Base-by-base conservation (phyloP, 129 eudicot species). In the Kitagawia praeruptora region DNA sequence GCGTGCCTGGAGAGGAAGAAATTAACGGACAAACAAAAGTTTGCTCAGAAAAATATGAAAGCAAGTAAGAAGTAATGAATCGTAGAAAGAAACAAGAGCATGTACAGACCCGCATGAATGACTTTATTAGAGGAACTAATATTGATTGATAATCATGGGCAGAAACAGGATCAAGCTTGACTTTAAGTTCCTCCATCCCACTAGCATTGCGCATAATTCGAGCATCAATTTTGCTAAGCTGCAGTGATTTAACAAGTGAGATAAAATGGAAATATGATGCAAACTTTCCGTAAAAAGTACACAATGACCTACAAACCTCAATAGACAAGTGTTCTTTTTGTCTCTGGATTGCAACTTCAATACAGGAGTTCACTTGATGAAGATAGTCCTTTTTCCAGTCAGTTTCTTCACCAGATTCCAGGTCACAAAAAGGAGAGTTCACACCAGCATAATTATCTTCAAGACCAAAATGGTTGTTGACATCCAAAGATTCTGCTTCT, bases 201-300 rank as follows among this genome's bases (percentile, higher is more conserved):
- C 77, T 71, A 78, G 89, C 75, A 86, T 71, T 82, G 31, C 89
- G 89, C 94, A 95, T 78, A 73, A 95, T 87, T 77, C 88, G 82
- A 16, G 91, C 99, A 84, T 95, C 99, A 39, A 95, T 82, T 92
- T 92, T 95, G 93, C 99, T 90, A 64, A 95, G 89, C 99, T 95
- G 97, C 81, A 90, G 54, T 81, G 34, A 75, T 75, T 78, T 49
- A 84, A 81, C 70, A 64, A 71, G 87, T 86, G 77, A 90, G 86
- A 84, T 78, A 74, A 70, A 80, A 75, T 58, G 37, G 81, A 75
- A 75, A 74, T 44, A 73, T 56, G 45, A 79, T 13, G 28, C 77
- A 79, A 73, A 41, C 2, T 45, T 79, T 23, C 12, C 51, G 21
- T 6, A 46, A 80, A 83, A 34, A 61, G 38, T 39, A 15, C 25